Percentiles rank a stretch among this genome's conserved stretches.
These are phyloP conservation scores for Magnolia sinica DNA, from an alignment of 164 flowering plant species.

Conservation along the genomic window DNA sequence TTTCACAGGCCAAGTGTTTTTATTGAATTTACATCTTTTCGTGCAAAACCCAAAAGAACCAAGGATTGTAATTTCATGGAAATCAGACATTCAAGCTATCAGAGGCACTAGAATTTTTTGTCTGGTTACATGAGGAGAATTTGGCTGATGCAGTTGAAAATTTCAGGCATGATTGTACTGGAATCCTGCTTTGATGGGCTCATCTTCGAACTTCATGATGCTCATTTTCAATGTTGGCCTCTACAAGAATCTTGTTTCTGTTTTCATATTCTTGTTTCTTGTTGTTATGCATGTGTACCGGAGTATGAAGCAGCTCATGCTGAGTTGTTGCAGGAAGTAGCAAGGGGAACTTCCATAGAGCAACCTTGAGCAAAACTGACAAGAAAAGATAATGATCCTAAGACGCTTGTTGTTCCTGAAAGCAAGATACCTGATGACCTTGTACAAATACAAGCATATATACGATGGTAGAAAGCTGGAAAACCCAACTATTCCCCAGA, in stretches of 20 bases:
- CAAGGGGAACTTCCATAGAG: conserved; percentile 65
- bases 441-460: conserved; percentile 66
- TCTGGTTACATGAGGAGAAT: neutral
- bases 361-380: conserved; percentile 56
- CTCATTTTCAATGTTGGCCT: neutral
- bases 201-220: neutral
- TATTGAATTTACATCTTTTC: neutral
- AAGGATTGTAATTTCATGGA: neutral
- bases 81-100: neutral
- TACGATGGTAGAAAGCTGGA: conserved; percentile 88
- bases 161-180: neutral
- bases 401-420: conserved; percentile 34
- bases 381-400: conserved; percentile 33
- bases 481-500: conserved; percentile 70
- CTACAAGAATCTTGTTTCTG: neutral
- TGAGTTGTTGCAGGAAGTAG: conserved; percentile 73
- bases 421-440: conserved; percentile 62
- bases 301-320: conserved; percentile 94
- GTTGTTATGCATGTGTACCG: conserved; percentile 1
- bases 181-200: neutral
- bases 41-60: neutral
- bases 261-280: neutral
- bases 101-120: neutral
- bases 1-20: neutral
- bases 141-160: neutral